Conservation (phyloP, 805 yeast genomes). For the Monosporozyma solicola region DNA sequence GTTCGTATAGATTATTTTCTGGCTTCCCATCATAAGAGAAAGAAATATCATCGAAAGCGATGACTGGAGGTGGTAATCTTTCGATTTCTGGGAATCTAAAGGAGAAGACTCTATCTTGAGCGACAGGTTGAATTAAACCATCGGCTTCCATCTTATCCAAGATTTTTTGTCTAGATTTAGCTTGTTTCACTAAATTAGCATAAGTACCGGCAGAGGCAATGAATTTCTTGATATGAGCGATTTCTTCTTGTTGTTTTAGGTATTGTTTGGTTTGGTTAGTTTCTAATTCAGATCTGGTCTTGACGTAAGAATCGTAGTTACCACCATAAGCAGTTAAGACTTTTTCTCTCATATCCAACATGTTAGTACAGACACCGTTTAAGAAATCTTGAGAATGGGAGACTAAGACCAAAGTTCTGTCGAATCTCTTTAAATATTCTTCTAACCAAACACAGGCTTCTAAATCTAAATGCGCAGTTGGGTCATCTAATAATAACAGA, state of each 20-base stretch:
- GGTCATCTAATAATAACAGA: conserved; percentile 87
- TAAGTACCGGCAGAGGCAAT: conserved; percentile 99
- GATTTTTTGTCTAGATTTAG: conserved; percentile 98
- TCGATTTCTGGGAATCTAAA: conserved; percentile 93
- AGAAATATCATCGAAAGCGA: conserved; percentile 91
- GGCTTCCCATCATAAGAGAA: conserved; percentile 79
- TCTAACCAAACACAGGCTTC: conserved; percentile 99
- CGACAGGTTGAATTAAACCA: conserved; percentile 89
- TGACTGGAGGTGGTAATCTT: conserved; percentile 96
- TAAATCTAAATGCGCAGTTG: conserved; percentile 97
- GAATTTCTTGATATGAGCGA: conserved; percentile 94
- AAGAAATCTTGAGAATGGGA: conserved; percentile 99
- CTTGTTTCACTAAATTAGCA: conserved; percentile 97
- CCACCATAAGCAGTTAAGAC: conserved; percentile 79
- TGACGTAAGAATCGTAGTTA: conserved; percentile 93
- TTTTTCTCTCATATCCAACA: conserved; percentile 94
- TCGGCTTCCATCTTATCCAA: conserved; percentile 99
- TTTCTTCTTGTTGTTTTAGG: conserved; percentile 96
- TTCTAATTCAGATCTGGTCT: conserved; percentile 90
- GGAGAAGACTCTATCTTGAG: conserved; percentile 84
- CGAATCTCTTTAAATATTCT: conserved; percentile 91
- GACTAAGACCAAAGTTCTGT: conserved; percentile 85
- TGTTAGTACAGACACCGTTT: conserved; percentile 96
- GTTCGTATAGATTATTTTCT: conserved; percentile 82
- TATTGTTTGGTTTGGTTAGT: conserved; percentile 98